Conservation (phyloP, 495 filamentous ascomycete genomes). For the Aspergillus bridgeri region DNA sequence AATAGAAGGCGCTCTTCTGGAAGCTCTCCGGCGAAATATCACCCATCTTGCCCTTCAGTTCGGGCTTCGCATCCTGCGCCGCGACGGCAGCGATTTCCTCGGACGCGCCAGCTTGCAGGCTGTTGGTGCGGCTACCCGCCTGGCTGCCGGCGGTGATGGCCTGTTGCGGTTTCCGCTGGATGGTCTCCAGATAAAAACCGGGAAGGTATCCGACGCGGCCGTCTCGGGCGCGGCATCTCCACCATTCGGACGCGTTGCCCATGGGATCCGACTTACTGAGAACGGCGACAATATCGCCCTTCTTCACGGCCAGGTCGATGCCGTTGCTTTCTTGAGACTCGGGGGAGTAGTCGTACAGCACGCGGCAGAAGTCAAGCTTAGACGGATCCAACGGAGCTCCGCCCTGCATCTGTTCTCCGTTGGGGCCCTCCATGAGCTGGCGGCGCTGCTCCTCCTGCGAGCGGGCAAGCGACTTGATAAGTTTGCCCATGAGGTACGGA, state of each 20-base stretch:
- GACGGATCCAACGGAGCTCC: constrained; percentile 64
- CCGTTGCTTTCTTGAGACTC: constrained; percentile 62
- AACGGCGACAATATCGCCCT: constrained; percentile 93
- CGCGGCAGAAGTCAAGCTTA: constrained; percentile 92
- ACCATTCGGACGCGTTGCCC: constrained; percentile 93
- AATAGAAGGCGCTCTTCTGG: constrained; percentile 83
- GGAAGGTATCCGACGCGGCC: constrained; percentile 89
- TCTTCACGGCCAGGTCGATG: constrained; percentile 86
- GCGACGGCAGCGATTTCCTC: constrained; percentile 25
- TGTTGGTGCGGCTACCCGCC: constrained; percentile 50
- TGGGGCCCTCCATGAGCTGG: constrained; percentile 47
- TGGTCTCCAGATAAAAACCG: constrained; percentile 79
- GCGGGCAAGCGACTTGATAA: constrained; percentile 78
- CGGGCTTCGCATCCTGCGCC: constrained; percentile 30
- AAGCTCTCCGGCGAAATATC: constrained; percentile 82
- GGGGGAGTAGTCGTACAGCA: constrained; percentile 90
- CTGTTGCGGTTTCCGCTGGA: constrained; percentile 63
- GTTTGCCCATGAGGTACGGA: constrained; percentile 92
- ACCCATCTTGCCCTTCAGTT: constrained; percentile 46
- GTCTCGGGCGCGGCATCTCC: constrained; percentile 91
- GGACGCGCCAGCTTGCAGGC: constrained; percentile 51
- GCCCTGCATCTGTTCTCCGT: constrained; percentile 40
- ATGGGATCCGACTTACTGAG: constrained; percentile 88
- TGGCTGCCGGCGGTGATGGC: constrained; percentile 46
- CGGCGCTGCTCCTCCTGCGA: constrained; percentile 77